Evolutionary conservation across 2,329 filamentous ascomycete genomes (phyloP).

Genomic region (Fusarium sp.): DNA sequence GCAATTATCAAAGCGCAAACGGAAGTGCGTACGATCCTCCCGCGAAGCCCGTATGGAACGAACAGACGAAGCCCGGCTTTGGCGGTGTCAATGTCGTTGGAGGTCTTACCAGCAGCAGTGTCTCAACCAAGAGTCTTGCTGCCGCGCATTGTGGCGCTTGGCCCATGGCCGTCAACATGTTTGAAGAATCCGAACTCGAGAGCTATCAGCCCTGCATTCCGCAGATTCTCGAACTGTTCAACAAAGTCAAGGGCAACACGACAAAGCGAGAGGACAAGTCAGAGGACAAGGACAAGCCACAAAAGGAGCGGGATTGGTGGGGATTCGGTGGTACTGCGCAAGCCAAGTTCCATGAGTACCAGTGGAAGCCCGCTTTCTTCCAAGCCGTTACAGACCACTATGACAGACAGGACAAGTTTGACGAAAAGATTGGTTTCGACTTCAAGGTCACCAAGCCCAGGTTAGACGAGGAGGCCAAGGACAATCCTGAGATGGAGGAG

Average conservation of each 20-base stretch:
- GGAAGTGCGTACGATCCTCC: slow-evolving; percentile 42
- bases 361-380: slow-evolving; percentile 48
- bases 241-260: slow-evolving; percentile 28
- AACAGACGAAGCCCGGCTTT: slow-evolving; percentile 29
- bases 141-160: slow-evolving; percentile 55
- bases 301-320: slow-evolving; percentile 11
- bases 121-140: slow-evolving; percentile 56
- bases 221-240: slow-evolving; percentile 51
- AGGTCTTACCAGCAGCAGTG: slow-evolving; percentile 54
- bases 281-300: not conserved
- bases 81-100: slow-evolving; percentile 55
- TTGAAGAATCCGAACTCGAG: slow-evolving; percentile 53
- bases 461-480: slow-evolving; percentile 37
- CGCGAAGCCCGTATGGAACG: slow-evolving; percentile 39
- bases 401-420: slow-evolving; percentile 48
- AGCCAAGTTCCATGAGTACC: slow-evolving; percentile 40
- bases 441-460: slow-evolving; percentile 45
- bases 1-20: slow-evolving; percentile 31
- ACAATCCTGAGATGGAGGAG: slow-evolving; percentile 36
- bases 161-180: slow-evolving; percentile 55
- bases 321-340: not conserved
- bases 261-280: not conserved
- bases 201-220: slow-evolving; percentile 58
- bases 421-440: slow-evolving; percentile 47
- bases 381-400: slow-evolving; percentile 49